These are phyloP conservation scores for Ogataea degrootiae DNA, from an alignment of 805 yeast genomes.

Conservation along the genomic window DNA sequence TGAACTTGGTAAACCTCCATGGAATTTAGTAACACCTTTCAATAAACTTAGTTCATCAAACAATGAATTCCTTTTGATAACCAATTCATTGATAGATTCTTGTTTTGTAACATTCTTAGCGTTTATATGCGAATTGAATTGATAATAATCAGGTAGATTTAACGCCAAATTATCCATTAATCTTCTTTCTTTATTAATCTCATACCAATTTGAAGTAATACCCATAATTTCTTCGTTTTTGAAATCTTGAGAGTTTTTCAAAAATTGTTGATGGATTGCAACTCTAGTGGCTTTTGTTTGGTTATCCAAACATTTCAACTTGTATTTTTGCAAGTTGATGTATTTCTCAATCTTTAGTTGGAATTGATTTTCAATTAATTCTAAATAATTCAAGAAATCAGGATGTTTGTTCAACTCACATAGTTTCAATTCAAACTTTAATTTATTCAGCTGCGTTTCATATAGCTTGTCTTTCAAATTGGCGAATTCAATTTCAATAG, in stretches of 20 bases:
- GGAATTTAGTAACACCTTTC: slow-evolving; percentile 56
- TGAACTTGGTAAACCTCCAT: slow-evolving; percentile 77
- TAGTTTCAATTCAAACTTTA: slow-evolving; percentile 79
- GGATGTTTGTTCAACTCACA: slow-evolving; percentile 91
- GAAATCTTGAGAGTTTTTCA: slow-evolving; percentile 61
- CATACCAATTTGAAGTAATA: slow-evolving; percentile 87
- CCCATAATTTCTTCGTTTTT: slow-evolving; percentile 60
- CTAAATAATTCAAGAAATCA: slow-evolving; percentile 68
- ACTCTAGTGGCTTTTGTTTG: slow-evolving; percentile 79
- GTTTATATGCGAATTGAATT: slow-evolving; percentile 25
- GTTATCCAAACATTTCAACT: slow-evolving; percentile 67
- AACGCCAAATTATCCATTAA: slow-evolving; percentile 65
- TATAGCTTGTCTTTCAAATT: slow-evolving; percentile 76
- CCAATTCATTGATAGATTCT: slow-evolving; percentile 37
- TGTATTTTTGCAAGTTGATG: slow-evolving; percentile 49
- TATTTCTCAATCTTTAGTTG: slow-evolving; percentile 53
- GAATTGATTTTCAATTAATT: slow-evolving; percentile 66
- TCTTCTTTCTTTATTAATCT: slow-evolving; percentile 82
- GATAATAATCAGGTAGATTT: slow-evolving; percentile 42
- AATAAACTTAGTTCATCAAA: slow-evolving; percentile 68
- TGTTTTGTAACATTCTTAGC: slow-evolving; percentile 20
- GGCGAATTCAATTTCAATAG: slow-evolving; percentile 85
- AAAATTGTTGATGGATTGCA: slow-evolving; percentile 77
- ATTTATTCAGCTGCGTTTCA: slow-evolving; percentile 72
- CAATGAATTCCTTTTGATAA: slow-evolving; percentile 61